Evolutionary conservation across 2,329 filamentous ascomycete species (phyloP).

Genomic region (Pseudogymnoascus sp.): DNA sequence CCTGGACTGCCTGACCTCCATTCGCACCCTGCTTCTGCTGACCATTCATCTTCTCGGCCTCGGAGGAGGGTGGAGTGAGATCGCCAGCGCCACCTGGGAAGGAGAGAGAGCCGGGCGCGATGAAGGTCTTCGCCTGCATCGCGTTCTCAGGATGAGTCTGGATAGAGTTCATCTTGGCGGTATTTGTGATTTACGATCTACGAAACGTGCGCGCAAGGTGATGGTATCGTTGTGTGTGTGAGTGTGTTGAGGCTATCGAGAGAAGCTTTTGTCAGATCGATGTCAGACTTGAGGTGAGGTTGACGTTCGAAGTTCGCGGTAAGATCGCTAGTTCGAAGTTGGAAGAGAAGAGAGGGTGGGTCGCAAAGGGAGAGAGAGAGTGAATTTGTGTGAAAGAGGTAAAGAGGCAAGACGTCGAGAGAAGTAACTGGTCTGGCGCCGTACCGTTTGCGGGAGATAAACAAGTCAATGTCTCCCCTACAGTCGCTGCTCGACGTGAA

Average conservation of each 20-base stretch:
- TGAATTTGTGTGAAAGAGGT: slow-evolving; percentile 8
- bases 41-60: slow-evolving; percentile 50
- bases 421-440: slow-evolving; percentile 15
- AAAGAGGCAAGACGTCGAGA: slow-evolving; percentile 14
- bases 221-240: not conserved
- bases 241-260: slow-evolving; percentile 12
- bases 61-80: slow-evolving; percentile 69
- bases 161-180: slow-evolving; percentile 65
- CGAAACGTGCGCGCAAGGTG: not conserved
- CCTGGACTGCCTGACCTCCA: slow-evolving; percentile 30
- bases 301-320: slow-evolving; percentile 14
- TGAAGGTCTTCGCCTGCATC: slow-evolving; percentile 91
- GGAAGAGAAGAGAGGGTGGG: slow-evolving; percentile 6
- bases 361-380: not conserved
- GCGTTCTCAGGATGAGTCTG: slow-evolving; percentile 88
- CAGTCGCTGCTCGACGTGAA: slow-evolving; percentile 36
- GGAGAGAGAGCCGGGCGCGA: slow-evolving; percentile 81
- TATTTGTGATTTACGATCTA: slow-evolving; percentile 13
- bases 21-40: slow-evolving; percentile 45
- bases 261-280: slow-evolving; percentile 12
- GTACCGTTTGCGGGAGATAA: slow-evolving; percentile 77
- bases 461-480: slow-evolving; percentile 98
- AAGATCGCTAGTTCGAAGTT: slow-evolving; percentile 1
- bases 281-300: slow-evolving; percentile 14
- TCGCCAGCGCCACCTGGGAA: slow-evolving; percentile 81